Base-by-base conservation (phyloP, 768 basidiomycete species). In the Leccinum imitatum region DNA sequence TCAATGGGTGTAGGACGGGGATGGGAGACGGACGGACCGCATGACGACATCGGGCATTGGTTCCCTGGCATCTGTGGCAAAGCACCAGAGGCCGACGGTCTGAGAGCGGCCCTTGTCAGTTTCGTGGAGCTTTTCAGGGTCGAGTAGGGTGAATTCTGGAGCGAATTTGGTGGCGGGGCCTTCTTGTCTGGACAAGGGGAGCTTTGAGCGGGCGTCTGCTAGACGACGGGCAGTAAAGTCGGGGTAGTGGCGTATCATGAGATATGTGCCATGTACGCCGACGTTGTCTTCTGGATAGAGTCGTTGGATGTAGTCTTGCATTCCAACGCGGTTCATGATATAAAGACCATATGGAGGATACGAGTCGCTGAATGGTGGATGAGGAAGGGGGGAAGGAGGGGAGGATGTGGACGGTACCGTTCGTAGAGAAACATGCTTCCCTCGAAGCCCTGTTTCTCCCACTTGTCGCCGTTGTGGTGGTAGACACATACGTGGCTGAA, bases 351-450 rank as follows among this genome's bases (percentile, higher is more conserved):
- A 93, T 17, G 87, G 87, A 3, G 91, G 91, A 71, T 91, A 91
- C 30, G 83, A 79, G 58, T 86, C 81, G 67, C 91, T 93, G 65
- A 1, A 39, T 14, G 15, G 35, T 1, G 19, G 13, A 54, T 60
- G 48, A 59, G 50, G 57, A 62, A 44, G 47, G n/a, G 61, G 65
- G 35, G 27, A 54, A 9, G n/a, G 44, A 6, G 7, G 19, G 30
- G 27, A 10, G 1, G 21, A 31, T 0, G 46, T 4, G 4, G 6
- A 21, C 0, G 35, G 19, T 65, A 91, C 91, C 91, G 80, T 77
- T 93, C 91, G 67, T 89, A 91, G 65, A 94, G 78, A 75, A 94
- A 93, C 86, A 93, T 91, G 75, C 84, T 88, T n/a, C 91, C 92
- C 71, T 94, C 91, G 69, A 75, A 89, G 47, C 91, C 91, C 61